These are phyloP conservation scores for Globisporangium cystogenes DNA, from an alignment of 352 stramenopile genomes.

Conservation along the genomic window DNA sequence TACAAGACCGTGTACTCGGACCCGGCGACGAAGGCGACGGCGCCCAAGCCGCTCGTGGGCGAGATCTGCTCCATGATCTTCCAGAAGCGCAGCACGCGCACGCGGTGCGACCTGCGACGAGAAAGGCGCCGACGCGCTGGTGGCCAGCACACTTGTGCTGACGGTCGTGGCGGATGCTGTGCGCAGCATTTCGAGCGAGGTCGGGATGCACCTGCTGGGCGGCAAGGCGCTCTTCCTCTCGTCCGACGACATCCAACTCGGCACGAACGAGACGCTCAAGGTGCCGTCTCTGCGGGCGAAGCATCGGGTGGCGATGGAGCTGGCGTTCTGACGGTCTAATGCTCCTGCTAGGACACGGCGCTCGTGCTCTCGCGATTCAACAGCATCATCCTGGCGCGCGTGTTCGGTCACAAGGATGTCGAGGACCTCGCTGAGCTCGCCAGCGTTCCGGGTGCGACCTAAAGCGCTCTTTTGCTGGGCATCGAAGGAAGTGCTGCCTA, in stretches of 20 bases:
- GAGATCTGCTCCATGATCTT: constrained; percentile 94
- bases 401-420: constrained; percentile 91
- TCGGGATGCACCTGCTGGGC: constrained; percentile 95
- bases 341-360: constrained; percentile 71
- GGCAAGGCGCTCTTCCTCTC: constrained; percentile 96
- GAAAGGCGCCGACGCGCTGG: too few relatives aligned
- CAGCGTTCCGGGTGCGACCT: constrained; percentile 68
- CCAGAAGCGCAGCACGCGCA: constrained; percentile 92
- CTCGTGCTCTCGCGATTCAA: constrained; percentile 94
- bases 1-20: constrained; percentile 69
- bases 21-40: constrained; percentile 37
- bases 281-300: neutral
- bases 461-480: too few relatives aligned
- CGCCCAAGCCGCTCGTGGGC: constrained; percentile 54
- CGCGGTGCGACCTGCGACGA: too few relatives aligned
- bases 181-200: constrained; percentile 89
- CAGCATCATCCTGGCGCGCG: constrained; percentile 94
- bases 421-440: constrained; percentile 87
- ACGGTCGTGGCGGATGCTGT: neutral
- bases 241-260: constrained; percentile 97
- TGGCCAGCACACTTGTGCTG: neutral
- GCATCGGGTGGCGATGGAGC: too few relatives aligned
- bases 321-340: too few relatives aligned
- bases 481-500: too few relatives aligned
- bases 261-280: constrained; percentile 96